These are phyloP conservation scores for Epichloe gansuensis DNA, from an alignment of 2,329 filamentous ascomycete genomes.

Conservation along the genomic window DNA sequence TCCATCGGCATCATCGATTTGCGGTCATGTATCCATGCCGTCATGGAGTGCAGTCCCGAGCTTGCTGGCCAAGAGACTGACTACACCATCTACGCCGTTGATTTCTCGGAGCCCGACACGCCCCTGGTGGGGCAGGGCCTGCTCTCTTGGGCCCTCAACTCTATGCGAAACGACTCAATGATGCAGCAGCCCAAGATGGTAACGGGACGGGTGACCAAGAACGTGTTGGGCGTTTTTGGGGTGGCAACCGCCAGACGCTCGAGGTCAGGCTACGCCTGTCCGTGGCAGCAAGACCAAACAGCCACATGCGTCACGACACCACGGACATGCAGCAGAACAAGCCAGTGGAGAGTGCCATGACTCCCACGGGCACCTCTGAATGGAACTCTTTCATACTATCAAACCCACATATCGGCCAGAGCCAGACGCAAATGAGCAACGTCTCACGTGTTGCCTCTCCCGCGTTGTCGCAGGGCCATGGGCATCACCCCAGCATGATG, in stretches of 20 bases:
- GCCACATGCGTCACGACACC: constrained; percentile 14
- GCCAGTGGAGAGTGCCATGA: constrained; percentile 25
- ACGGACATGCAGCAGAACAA: constrained; percentile 11
- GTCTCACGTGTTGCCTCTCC: constrained; percentile 25
- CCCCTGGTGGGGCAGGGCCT: constrained; percentile 93
- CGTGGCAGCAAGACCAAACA: constrained; percentile 51
- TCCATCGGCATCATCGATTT: constrained; percentile 83
- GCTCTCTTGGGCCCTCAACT: constrained; percentile 67
- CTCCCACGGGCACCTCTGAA: constrained; percentile 53
- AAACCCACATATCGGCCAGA: constrained; percentile 43
- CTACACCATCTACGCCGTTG: constrained; percentile 94
- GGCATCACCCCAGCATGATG: constrained; percentile 7
- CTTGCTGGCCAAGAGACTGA: constrained; percentile 58
- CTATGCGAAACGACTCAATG: constrained; percentile 25
- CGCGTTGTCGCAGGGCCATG: constrained; percentile 21
- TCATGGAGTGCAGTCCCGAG: constrained; percentile 71
- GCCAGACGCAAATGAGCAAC: constrained; percentile 12
- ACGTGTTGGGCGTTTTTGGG: constrained; percentile 72
- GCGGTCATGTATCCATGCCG: constrained; percentile 73
- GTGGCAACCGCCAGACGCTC: constrained; percentile 73
- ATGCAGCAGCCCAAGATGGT: constrained; percentile 58
- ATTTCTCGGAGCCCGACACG: constrained; percentile 89
- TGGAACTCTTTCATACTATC: constrained; percentile 70
- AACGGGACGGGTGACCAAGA: constrained; percentile 82
- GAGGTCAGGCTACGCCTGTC: constrained; percentile 87